Evolutionary conservation across 1,284 basidiomycete genomes (phyloP), one percentile per base, ranked within the genome.

Genomic region (Trichosporon ovoides): DNA sequence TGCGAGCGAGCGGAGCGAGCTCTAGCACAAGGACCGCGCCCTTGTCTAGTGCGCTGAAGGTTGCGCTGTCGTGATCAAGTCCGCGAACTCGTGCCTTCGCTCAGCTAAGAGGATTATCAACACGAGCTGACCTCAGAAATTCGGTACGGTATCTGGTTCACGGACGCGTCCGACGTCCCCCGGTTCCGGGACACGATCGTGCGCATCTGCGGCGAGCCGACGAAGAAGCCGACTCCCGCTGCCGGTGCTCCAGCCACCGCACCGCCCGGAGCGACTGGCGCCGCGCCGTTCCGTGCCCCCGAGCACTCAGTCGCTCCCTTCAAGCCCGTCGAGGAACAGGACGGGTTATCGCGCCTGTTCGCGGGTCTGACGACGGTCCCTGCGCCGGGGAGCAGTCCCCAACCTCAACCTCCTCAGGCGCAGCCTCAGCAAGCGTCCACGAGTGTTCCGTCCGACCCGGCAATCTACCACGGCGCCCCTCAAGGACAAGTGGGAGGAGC

Each of bases 291-390:
- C 43, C 43, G 28, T 22, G 22, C 43, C 4, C 43, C 43, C 22
- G 28, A 28, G 22, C 43, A 48, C 43, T 13, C 43, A 13, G 43
- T 48, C 7, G 43, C 43, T 6, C 43, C 43, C 24, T 48, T 16
- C 20, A 52, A 28, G n/a, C 37, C 57, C 7, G 14, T 40, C 38
- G 37, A 2, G 11, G 35, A 35, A 13, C 64, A 62, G 40, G 71
- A 73, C 53, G 70, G 66, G 3, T 55, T 75, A 10, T 66, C 68
- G 1, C 69, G 68, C n/a, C 60, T 75, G 7, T 75, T 75, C 55
- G 71, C 71, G 0, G 68, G 70, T 14, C 58, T 75, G 0, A 58
- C 64, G 13, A 67, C 55, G 2, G 58, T 63, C n/a, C 38, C 43
- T 22, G 43, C 43, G 28, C 28, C 28, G 3, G 43, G 43, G n/a